phyloP scores from a whole-genome alignment of 805 yeast genomes.

The Candida hispaniensis region DNA sequence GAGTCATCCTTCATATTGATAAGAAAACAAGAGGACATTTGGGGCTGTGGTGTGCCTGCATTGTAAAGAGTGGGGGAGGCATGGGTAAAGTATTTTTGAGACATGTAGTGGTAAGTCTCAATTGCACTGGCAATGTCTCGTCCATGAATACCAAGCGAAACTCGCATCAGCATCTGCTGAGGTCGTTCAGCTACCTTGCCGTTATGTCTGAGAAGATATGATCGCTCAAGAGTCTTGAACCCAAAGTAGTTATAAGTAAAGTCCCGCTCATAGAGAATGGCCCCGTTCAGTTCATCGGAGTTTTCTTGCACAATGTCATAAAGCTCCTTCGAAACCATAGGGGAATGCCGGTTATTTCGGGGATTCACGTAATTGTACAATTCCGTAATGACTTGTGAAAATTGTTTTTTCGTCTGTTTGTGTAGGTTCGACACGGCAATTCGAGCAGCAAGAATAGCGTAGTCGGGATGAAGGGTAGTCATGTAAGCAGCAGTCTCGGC shows the following conservation, averaged over 20 bases:
- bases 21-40: constrained; percentile 84
- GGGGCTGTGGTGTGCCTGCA: constrained; percentile 79
- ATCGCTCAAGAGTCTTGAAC: constrained; percentile 80
- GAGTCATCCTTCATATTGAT: constrained; percentile 90
- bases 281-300: constrained; percentile 56
- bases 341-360: constrained; percentile 53
- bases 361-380: constrained; percentile 75
- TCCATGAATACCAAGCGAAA: constrained; percentile 83
- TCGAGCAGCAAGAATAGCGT: constrained; percentile 89
- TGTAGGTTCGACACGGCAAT: constrained; percentile 90
- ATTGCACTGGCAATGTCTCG: constrained; percentile 49
- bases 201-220: constrained; percentile 60
- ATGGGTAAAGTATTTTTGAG: constrained; percentile 77
- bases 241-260: constrained; percentile 75
- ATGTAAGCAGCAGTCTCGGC: constrained; percentile 97
- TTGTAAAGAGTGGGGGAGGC: constrained; percentile 93
- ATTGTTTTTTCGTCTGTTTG: constrained; percentile 83
- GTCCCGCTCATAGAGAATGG: constrained; percentile 71
- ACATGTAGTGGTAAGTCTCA: constrained; percentile 84
- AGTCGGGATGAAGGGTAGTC: constrained; percentile 98
- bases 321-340: constrained; percentile 62
- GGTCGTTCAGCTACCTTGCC: constrained; percentile 80
- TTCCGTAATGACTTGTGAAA: constrained; percentile 63
- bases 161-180: constrained; percentile 83
- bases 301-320: constrained; percentile 52